phyloP scores from a whole-genome alignment of 192 early-diverging fungal species.

The Gigaspora rosea region DNA sequence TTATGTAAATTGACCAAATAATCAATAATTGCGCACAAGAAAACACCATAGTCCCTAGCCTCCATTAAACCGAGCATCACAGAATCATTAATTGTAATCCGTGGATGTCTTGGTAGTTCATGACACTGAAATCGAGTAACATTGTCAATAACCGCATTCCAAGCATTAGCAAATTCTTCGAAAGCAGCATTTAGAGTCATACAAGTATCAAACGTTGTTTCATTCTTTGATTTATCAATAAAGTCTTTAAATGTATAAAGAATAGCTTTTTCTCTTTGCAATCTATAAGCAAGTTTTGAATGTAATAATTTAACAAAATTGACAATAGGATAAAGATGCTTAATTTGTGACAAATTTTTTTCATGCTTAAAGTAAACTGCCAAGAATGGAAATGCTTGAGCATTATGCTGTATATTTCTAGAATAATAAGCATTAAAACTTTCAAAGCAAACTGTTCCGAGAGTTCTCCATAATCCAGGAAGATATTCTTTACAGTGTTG shows the following conservation, averaged over 20 bases:
- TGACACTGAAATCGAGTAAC: constrained; percentile 3
- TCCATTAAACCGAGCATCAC: constrained; percentile 18
- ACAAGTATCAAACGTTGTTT: neutral
- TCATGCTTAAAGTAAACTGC: constrained; percentile 26
- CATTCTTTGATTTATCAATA: constrained; percentile 1
- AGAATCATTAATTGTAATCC: neutral
- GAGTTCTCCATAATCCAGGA: constrained; percentile 22
- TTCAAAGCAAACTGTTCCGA: neutral
- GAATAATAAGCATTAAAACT: constrained; percentile 15
- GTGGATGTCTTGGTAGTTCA: neutral
- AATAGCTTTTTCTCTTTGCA: neutral
- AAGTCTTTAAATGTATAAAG: constrained; percentile 4
- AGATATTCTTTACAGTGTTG: neutral
- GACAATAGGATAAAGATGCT: constrained; percentile 18
- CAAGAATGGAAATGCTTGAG: constrained; percentile 16
- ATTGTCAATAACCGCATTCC: constrained; percentile 1
- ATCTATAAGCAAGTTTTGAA: constrained; percentile 16
- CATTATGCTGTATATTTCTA: neutral
- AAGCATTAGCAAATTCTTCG: constrained; percentile 7
- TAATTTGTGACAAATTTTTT: neutral
- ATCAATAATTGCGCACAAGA: constrained; percentile 16
- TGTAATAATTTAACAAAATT: constrained; percentile 24
- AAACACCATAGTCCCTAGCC: constrained; percentile 2
- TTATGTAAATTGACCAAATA: constrained; percentile 28
- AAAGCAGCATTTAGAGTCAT: neutral